Base-by-base conservation (phyloP, 345 rosid genomes). In the Aquilaria yunnanensis region DNA sequence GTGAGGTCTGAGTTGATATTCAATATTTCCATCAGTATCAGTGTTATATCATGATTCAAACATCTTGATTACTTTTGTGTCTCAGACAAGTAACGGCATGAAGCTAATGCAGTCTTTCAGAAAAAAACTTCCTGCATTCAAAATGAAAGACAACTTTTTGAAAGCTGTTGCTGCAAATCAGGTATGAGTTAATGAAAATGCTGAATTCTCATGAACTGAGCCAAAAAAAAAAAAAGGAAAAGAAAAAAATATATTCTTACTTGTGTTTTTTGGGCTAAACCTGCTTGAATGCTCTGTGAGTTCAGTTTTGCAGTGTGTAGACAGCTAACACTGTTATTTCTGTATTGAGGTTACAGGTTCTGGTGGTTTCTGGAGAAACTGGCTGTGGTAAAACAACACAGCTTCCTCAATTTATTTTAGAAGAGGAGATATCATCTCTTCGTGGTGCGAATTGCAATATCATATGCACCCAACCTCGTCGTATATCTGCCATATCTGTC, bases 371-470 rank as follows among this genome's bases (percentile, higher is more conserved):
- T 57, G 98, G 98, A 62, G 97, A 88, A 80, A 93, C 98, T 1
- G 98, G 98, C 31, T 93, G 98, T 85, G 97, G 98, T 71, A 93
- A 93, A 78, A 90, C 98, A 59, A 90, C 98, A 56, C 98, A 93
- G 68, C 95, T 93, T 65, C 96, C 98, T 73, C 97, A 90, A 16
- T 93, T 83, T 80, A 83, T 93, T 59, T 77, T 93, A 66, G 98
- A 93, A 72, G 88, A 86, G 83, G 95, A 85, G 75, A 85, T 93
- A 80, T 67, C 88, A 13, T 69, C 80, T 57, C 67, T 93, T 30
- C 83, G 84, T 13, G 97, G 98, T 65, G 96, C 85, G 71, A 73
- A 85, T 54, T 93, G 96, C 84, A 90, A 70, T 76, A 90, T 93
- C 58, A 77, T 93, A 54, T 93, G 98, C 77, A 93, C 98, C 41